Conservation (phyloP, 345 rosid species). For the Cardamine occulta region DNA sequence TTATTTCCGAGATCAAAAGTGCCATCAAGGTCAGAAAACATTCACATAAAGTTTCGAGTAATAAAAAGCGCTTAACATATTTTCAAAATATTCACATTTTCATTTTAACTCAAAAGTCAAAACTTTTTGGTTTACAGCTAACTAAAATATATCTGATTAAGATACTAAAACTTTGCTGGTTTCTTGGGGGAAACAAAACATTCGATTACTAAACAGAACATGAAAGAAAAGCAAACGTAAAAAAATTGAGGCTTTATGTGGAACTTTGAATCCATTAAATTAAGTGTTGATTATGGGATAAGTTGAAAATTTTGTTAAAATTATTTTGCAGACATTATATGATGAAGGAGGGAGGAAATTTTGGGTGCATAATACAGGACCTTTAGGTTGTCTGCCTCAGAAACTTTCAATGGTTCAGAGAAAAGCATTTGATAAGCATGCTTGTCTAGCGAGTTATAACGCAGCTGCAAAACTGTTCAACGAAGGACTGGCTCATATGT, state of each 20-base stretch:
- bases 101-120: background rate
- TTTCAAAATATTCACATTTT: background rate
- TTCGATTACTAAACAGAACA: background rate
- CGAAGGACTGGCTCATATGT: constrained; percentile 51
- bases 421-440: constrained; percentile 53
- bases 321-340: constrained; percentile 51
- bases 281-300: background rate
- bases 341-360: constrained; percentile 76
- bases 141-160: too few species aligned
- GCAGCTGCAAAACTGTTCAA: constrained; percentile 72
- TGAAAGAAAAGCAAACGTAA: background rate
- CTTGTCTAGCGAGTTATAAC: constrained; percentile 67
- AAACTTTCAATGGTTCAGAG: constrained; percentile 60
- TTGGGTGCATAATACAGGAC: constrained; percentile 94
- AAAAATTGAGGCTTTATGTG: background rate
- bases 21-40: constrained; percentile 59
- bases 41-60: background rate
- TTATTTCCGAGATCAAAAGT: constrained; percentile 59
- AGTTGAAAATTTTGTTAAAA: background rate
- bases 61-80: background rate
- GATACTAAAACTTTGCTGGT: background rate
- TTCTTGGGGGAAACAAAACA: background rate
- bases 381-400: constrained; percentile 88
- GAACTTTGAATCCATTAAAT: background rate
- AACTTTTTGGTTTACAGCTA: too few species aligned